Percentiles rank a stretch among this genome's conserved stretches.
Conservation (phyloP, 1,139 yeast genomes). For the Komagataea norvegica region DNA sequence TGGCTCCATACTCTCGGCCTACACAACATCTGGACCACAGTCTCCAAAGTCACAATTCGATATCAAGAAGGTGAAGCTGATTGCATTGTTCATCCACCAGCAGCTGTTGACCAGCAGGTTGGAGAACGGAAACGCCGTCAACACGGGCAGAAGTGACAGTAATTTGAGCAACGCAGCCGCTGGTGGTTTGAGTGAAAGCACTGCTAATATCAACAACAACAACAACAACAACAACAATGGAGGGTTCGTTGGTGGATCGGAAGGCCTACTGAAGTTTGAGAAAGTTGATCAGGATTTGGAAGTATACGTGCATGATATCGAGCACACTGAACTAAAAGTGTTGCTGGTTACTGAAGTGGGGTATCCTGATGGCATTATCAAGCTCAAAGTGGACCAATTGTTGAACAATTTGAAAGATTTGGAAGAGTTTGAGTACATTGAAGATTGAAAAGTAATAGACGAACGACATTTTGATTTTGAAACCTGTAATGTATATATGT, state of each 20-base stretch:
- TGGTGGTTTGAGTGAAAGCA: too few relatives aligned
- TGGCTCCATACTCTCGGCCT: constrained; percentile 20
- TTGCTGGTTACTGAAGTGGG: constrained; percentile 19
- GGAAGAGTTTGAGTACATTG: constrained; percentile 18
- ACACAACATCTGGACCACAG: constrained; percentile 3
- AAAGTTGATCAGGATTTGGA: constrained; percentile 16
- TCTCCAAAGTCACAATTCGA: not conserved
- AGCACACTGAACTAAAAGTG: constrained; percentile 19
- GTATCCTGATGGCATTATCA: constrained; percentile 23
- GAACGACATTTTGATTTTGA: too few relatives aligned
- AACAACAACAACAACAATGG: not conserved
- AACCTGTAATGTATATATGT: too few relatives aligned
- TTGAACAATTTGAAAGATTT: constrained; percentile 17
- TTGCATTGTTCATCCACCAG: constrained; percentile 14
- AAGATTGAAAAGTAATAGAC: constrained; percentile 7
- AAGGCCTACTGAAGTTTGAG: constrained; percentile 9
- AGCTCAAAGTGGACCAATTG: constrained; percentile 17
- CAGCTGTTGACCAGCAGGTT: not conserved
- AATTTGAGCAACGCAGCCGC: too few relatives aligned
- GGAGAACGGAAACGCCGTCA: not conserved
- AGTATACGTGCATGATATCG: constrained; percentile 15
- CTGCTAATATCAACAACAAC: too few relatives aligned
- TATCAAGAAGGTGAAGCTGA: constrained; percentile 18
- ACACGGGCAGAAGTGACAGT: constrained; percentile 6
- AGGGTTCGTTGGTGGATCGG: not conserved